These are phyloP conservation scores for Citrus glauca DNA, from an alignment of 345 rosid genomes.

Conservation along the genomic window DNA sequence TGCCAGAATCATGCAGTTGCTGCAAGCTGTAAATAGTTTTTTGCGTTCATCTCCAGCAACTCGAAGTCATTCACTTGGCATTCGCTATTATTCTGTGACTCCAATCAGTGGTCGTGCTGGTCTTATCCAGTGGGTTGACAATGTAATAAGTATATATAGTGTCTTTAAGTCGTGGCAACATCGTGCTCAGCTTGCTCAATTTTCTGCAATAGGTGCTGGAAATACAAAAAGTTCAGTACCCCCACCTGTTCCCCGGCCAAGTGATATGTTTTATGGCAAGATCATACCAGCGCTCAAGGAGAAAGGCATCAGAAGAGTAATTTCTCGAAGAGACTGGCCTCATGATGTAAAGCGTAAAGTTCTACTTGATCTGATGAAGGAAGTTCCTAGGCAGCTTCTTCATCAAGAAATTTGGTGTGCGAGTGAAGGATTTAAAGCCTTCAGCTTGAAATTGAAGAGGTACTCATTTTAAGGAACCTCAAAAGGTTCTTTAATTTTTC, in stretches of 20 bases:
- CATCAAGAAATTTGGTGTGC: conserved; percentile 95
- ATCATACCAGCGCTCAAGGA: conserved; percentile 97
- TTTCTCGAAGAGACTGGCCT: conserved; percentile 98
- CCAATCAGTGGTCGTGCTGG: conserved; percentile 96
- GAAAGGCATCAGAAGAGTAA: conserved; percentile 87
- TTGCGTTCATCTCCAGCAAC: conserved; percentile 54
- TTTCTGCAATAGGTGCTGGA: conserved; percentile 46
- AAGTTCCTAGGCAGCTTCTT: conserved; percentile 83
- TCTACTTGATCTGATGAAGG: conserved; percentile 85
- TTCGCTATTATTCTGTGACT: conserved; percentile 85
- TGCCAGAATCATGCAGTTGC: conserved; percentile 96
- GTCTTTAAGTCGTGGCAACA: conserved; percentile 85
- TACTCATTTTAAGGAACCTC: conserved; percentile 22
- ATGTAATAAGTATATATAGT: conserved; percentile 80
- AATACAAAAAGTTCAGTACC: conserved; percentile 48
- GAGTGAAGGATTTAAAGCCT: conserved; percentile 93
- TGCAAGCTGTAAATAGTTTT: conserved; percentile 79
- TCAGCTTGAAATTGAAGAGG: conserved; percentile 80
- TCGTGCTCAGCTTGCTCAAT: conserved; percentile 69
- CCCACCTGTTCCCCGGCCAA: conserved; percentile 89
- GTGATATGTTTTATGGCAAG: conserved; percentile 97
- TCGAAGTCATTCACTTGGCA: conserved; percentile 45
- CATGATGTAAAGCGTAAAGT: conserved; percentile 94
- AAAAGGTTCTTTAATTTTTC: neutral
- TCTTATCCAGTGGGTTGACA: conserved; percentile 93